These are phyloP conservation scores for Erythrophleum fordii DNA, from an alignment of 306 rosid genomes.

Conservation along the genomic window DNA sequence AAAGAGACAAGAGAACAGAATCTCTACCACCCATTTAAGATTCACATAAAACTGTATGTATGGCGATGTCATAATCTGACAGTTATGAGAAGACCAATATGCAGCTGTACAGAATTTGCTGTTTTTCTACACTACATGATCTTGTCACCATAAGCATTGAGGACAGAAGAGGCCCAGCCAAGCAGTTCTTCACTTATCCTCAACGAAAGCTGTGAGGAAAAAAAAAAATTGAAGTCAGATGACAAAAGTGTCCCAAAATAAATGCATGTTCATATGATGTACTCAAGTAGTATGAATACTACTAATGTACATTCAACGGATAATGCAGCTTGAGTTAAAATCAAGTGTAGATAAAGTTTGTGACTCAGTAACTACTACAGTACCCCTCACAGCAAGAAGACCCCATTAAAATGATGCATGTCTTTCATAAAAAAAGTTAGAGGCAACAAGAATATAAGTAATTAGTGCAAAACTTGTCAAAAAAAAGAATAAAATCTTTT, in stretches of 20 bases:
- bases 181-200: slow-evolving; percentile 43
- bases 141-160: slow-evolving; percentile 17
- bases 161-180: slow-evolving; percentile 20
- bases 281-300: neutral
- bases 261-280: neutral
- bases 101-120: slow-evolving; percentile 27
- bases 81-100: slow-evolving; percentile 12
- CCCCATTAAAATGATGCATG: neutral
- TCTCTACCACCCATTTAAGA: neutral
- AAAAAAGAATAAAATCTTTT: neutral
- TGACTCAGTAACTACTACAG: neutral
- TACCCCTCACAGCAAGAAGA: neutral
- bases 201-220: slow-evolving; percentile 44
- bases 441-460: neutral
- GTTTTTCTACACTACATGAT: neutral
- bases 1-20: neutral
- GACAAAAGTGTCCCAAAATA: neutral
- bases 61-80: neutral
- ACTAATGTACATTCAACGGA: neutral
- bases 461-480: neutral
- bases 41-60: neutral
- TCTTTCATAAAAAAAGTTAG: neutral
- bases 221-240: slow-evolving; percentile 7
- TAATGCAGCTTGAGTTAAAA: slow-evolving; percentile 10
- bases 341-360: neutral